phyloP scores from a whole-genome alignment of 2,329 filamentous ascomycete species.

The Ilyonectria robusta region DNA sequence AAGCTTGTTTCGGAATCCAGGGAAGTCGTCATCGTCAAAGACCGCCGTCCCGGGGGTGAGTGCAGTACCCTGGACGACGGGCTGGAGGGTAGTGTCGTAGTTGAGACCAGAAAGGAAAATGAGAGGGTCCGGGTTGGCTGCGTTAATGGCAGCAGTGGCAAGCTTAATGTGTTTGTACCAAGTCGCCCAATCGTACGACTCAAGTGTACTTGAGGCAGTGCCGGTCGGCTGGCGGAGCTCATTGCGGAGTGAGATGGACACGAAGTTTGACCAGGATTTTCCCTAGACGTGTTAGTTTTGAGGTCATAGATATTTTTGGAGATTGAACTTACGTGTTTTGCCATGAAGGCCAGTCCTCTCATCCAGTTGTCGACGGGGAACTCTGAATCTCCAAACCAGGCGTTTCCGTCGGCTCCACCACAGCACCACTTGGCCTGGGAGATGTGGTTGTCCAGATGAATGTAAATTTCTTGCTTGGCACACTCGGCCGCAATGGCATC shows the following conservation, averaged over 20 bases:
- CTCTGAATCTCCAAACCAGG: slow-evolving; percentile 73
- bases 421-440: slow-evolving; percentile 73
- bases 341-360: slow-evolving; percentile 72
- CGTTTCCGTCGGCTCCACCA: slow-evolving; percentile 66
- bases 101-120: slow-evolving; percentile 72
- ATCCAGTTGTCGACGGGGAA: slow-evolving; percentile 73
- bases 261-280: slow-evolving; percentile 62
- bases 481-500: slow-evolving; percentile 74
- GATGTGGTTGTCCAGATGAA: slow-evolving; percentile 75
- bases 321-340: slow-evolving; percentile 62
- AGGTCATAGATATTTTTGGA: accelerated
- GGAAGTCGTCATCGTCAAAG: slow-evolving; percentile 63
- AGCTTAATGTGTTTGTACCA: slow-evolving; percentile 68
- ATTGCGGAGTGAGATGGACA: slow-evolving; percentile 68
- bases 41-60: slow-evolving; percentile 61
- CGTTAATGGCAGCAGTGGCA: slow-evolving; percentile 65
- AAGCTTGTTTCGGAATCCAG: slow-evolving; percentile 66
- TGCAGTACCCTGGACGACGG: slow-evolving; percentile 63
- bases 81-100: slow-evolving; percentile 69
- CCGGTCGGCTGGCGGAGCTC: slow-evolving; percentile 63
- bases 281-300: slow-evolving; percentile 47
- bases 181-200: slow-evolving; percentile 67
- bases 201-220: slow-evolving; percentile 46
- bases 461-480: slow-evolving; percentile 67
- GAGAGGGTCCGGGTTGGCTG: slow-evolving; percentile 65